Conservation (phyloP, 2,329 filamentous ascomycete genomes). For the Capronia americana region DNA sequence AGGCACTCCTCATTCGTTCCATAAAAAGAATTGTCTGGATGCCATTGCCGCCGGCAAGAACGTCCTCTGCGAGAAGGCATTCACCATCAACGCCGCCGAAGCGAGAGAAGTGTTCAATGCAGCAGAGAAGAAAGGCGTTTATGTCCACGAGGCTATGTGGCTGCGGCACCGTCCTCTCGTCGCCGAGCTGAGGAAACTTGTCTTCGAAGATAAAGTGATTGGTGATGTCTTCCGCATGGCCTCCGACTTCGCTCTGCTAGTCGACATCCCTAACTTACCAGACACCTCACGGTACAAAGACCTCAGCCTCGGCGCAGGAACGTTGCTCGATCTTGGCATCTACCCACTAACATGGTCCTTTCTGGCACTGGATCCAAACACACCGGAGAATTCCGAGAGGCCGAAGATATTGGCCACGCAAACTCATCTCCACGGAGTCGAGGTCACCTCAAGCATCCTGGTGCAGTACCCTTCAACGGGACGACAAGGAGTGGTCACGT, state of each 20-base stretch:
- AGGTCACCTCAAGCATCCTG: conserved; percentile 47
- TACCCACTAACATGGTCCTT: conserved; percentile 91
- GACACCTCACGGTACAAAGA: conserved; percentile 66
- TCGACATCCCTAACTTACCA: conserved; percentile 27
- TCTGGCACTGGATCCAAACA: conserved; percentile 78
- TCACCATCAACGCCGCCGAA: conserved; percentile 83
- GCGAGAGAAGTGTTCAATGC: conserved; percentile 72
- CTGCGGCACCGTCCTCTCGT: conserved; percentile 85
- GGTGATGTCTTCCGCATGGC: conserved; percentile 63
- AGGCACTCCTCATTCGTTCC: conserved; percentile 72
- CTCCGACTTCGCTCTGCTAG: conserved; percentile 54
- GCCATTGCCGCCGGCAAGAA: conserved; percentile 57
- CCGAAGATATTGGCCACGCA: conserved; percentile 70
- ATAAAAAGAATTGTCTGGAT: conserved; percentile 87
- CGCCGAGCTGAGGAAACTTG: conserved; percentile 64
- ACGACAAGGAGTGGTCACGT: conserved; percentile 53
- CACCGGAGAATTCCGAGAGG: conserved; percentile 65
- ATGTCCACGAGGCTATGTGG: conserved; percentile 78
- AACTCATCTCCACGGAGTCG: conserved; percentile 41
- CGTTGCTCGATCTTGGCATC: conserved; percentile 82
- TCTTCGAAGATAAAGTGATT: conserved; percentile 57
- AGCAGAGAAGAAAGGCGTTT: conserved; percentile 72
- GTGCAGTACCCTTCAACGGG: conserved; percentile 50
- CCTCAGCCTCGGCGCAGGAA: conserved; percentile 79
- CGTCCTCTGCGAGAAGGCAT: conserved; percentile 76